These are phyloP conservation scores for Xylariaceae sp. DNA, from an alignment of 2,329 filamentous ascomycete genomes.

Conservation along the genomic window DNA sequence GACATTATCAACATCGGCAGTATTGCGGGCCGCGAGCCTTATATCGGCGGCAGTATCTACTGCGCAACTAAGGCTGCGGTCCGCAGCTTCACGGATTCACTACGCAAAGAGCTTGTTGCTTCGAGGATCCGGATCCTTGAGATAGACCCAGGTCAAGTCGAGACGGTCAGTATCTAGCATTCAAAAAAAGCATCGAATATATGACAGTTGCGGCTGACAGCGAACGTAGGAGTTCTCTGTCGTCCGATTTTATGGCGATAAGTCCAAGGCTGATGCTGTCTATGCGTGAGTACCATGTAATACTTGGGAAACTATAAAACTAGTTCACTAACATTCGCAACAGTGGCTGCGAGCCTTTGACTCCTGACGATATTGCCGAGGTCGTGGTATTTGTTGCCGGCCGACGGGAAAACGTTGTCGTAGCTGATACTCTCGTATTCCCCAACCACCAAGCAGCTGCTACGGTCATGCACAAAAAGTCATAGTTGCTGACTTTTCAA, in stretches of 20 bases:
- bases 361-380: conserved; percentile 74
- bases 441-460: conserved; percentile 65
- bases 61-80: conserved; percentile 76
- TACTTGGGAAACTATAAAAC: background rate
- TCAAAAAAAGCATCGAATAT: background rate
- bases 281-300: conserved; percentile 43
- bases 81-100: conserved; percentile 65
- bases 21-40: conserved; percentile 57
- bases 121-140: conserved; percentile 68
- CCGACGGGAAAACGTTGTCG: conserved; percentile 73
- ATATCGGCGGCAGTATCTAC: conserved; percentile 71
- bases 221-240: conserved; percentile 60
- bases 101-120: conserved; percentile 67
- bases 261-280: conserved; percentile 72
- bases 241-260: conserved; percentile 72
- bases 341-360: conserved; percentile 57
- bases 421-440: conserved; percentile 72
- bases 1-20: conserved; percentile 91
- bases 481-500: conserved; percentile 5
- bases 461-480: conserved; percentile 24
- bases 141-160: conserved; percentile 74
- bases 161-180: conserved; percentile 44
- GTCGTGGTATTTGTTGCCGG: conserved; percentile 73
- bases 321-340: no score
- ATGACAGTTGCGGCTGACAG: no score